Evolutionary conservation across 1,284 basidiomycete genomes (phyloP).

Genomic region (Takashimella koratensis): DNA sequence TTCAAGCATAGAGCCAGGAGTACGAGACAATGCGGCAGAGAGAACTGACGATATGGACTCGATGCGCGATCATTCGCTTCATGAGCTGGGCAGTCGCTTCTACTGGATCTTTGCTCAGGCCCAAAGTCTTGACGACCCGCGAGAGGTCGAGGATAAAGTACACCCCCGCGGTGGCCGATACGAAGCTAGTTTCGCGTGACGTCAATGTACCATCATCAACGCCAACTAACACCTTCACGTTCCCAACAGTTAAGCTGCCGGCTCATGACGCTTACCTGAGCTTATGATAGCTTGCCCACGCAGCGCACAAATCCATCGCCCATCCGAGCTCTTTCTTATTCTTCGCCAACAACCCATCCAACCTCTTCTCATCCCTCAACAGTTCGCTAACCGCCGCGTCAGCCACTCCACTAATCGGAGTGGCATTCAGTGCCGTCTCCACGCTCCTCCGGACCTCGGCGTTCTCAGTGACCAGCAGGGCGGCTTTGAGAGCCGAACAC

Average conservation of each 20-base stretch:
- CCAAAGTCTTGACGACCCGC: background rate
- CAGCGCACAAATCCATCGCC: too few relatives aligned
- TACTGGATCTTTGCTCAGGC: background rate
- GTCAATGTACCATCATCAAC: too few relatives aligned
- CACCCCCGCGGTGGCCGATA: conserved; percentile 1
- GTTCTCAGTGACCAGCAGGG: too few relatives aligned
- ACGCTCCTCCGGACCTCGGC: conserved; percentile 1
- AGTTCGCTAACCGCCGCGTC: conserved; percentile 1
- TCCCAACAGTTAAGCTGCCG: too few relatives aligned
- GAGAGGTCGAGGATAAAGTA: conserved; percentile 4
- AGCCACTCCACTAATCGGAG: conserved; percentile 2
- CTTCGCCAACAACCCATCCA: too few relatives aligned
- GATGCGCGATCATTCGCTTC: conserved; percentile 2
- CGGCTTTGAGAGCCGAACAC: too few relatives aligned
- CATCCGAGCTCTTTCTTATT: too few relatives aligned
- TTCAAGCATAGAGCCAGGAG: too few relatives aligned
- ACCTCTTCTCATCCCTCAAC: background rate
- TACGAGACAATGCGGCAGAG: background rate
- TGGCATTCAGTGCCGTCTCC: background rate
- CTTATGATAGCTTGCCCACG: too few relatives aligned
- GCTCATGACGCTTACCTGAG: too few relatives aligned
- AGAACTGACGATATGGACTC: conserved; percentile 2
- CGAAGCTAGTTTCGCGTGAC: too few relatives aligned
- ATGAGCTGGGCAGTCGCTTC: background rate
- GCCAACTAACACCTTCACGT: too few relatives aligned